These are phyloP conservation scores for Malus hybrid DNA, from an alignment of 331 rosid species.

Conservation along the genomic window DNA sequence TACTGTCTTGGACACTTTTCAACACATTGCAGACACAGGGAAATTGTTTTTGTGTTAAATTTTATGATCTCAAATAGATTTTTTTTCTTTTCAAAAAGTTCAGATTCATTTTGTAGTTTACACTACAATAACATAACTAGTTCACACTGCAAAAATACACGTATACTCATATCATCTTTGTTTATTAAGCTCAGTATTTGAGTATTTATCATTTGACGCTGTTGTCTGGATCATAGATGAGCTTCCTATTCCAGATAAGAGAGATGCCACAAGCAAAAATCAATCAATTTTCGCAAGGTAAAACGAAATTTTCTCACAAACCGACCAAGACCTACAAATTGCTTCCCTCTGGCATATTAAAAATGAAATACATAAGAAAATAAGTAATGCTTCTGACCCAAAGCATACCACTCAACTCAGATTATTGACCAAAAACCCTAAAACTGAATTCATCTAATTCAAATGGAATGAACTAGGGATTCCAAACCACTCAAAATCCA, in stretches of 20 bases:
- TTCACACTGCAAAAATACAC: neutral
- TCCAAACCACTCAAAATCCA: neutral
- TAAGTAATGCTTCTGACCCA: neutral
- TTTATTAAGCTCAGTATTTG: neutral
- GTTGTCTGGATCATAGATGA: neutral
- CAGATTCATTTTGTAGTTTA: neutral
- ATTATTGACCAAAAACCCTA: conserved; percentile 12
- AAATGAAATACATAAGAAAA: neutral
- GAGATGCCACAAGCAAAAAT: neutral
- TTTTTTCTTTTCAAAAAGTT: neutral
- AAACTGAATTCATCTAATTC: neutral
- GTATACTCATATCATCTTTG: neutral
- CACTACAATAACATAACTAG: neutral
- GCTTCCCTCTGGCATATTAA: neutral
- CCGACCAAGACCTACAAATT: neutral
- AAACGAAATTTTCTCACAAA: neutral
- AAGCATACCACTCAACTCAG: neutral
- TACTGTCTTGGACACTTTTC: neutral
- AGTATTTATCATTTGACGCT: neutral
- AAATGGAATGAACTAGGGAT: neutral
- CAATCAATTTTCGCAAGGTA: neutral
- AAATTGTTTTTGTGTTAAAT: neutral
- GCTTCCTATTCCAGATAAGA: neutral
- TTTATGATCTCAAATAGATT: neutral
- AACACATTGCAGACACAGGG: no score